Evolutionary conservation across 495 filamentous ascomycete species (phyloP), one percentile per base, ranked within the genome.

Genomic region (Penicillium subrubescens): DNA sequence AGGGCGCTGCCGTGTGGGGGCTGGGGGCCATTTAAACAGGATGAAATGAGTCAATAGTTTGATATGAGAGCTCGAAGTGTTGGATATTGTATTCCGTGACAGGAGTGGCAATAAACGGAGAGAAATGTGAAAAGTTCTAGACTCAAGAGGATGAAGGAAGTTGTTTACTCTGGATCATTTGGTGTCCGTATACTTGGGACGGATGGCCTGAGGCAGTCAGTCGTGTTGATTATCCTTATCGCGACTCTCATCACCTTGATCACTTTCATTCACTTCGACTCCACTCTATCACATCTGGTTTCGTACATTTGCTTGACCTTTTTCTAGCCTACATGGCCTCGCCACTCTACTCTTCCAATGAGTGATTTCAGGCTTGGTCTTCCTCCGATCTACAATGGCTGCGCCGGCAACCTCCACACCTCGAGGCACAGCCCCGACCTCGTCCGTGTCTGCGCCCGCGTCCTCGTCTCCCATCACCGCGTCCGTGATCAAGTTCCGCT

Each of bases 401-500:
- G 71, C 71, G 6, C 68, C 79, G 3, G 46, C 56, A 17, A 65
- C 66, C 10, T 69, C 69, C 17, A 51, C 66, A n/a, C 59, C 66
- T n/a, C 70, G 63, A 58, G 65, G 67, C 64, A 68, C 77, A 12
- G 50, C 51, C 59, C 74, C 59, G 64, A 65, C 56, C 67, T 79
- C 21, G 19, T 48, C 44, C 44, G 44, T 51, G 64, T 79, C 52
- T 71, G 35, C 12, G 35, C 35, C 23, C 50, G 79, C n/a, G 63
- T 71, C 48, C 25, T 21, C 43, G 31, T 79, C 81, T 14, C 85
- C 87, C 61, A 88, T 87, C 72, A 93, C 89, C 35, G 92, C 93
- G 3, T 82, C 85, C 0, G 90, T 97, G 29, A 77, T 90, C 67
- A 92, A 95, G 66, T 94, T 88, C 70, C 81, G 86, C 59, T 97